Percentiles rank a stretch among this genome's conserved stretches.
Evolutionary conservation across 2,329 filamentous ascomycete species (phyloP).

Genomic region (Trichothecium roseum): DNA sequence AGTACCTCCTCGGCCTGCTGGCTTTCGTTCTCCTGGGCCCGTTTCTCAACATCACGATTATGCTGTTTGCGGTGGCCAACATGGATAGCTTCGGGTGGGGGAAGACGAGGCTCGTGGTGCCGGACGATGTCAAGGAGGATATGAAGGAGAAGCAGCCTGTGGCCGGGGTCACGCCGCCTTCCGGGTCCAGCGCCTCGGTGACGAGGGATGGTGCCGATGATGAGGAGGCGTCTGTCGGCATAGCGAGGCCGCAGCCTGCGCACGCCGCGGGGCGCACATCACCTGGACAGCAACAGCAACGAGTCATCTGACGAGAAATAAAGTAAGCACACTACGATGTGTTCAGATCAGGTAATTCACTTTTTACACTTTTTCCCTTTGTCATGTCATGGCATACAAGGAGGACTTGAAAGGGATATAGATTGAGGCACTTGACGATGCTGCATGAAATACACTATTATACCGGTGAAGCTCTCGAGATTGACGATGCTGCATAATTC

Average conservation of each 20-base stretch:
- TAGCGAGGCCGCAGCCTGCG: not conserved
- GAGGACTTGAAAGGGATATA: too few relatives aligned
- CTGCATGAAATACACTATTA: too few relatives aligned
- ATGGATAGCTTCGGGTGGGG: slow-evolving; percentile 17
- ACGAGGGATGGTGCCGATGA: not conserved
- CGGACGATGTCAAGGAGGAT: slow-evolving; percentile 3
- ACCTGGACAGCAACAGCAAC: not conserved
- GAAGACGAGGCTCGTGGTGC: slow-evolving; percentile 13
- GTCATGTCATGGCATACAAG: too few relatives aligned
- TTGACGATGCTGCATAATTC: too few relatives aligned
- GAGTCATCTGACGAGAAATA: not conserved
- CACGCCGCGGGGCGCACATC: not conserved
- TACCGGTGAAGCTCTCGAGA: too few relatives aligned
- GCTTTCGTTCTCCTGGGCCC: slow-evolving; percentile 13
- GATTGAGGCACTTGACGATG: too few relatives aligned
- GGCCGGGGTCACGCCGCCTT: not conserved
- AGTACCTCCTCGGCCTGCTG: slow-evolving; percentile 11
- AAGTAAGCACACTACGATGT: not conserved
- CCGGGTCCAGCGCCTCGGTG: too few relatives aligned
- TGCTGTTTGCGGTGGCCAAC: slow-evolving; percentile 14
- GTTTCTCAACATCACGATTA: slow-evolving; percentile 14
- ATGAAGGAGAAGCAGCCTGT: slow-evolving; percentile 1
- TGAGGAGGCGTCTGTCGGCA: slow-evolving; percentile 1
- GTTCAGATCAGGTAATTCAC: too few relatives aligned
- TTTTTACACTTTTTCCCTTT: too few relatives aligned